Evolutionary conservation across 192 early-diverging fungal species (phyloP), one percentile per base, ranked within the genome.

Genomic region (Podila minutissima): DNA sequence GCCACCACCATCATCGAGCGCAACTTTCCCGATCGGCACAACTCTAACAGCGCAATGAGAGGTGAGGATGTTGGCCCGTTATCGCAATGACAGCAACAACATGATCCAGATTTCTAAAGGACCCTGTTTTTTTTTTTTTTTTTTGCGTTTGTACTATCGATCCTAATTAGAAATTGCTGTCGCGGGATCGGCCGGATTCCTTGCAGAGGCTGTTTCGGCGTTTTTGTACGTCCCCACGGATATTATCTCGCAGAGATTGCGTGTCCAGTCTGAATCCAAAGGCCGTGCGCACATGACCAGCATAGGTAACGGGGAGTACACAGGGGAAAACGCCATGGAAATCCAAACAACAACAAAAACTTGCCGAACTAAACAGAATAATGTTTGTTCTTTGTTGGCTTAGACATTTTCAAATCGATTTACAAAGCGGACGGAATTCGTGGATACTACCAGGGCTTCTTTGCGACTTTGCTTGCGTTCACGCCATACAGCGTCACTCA

Each of bases 381-480:
- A 29, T 29, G 29, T 2, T 3, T 26, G 8, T 51, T 15, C 13
- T 38, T 8, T 55, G 1, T 20, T 63, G 17, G 20, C 17, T 22
- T 58, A 78, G 76, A 79, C 33, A 68, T 79, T 5, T 67, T 67
- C 61, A 79, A 79, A 60, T 72, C 70, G 33, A 79, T 79, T 29
- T 79, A 79, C 61, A 79, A 41, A 46, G 68, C 76, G 37, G 76
- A 72, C 6, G 76, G 76, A 26, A 64, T 79, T 48, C 65, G 76
- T 9, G 76, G 76, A 57, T 79, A 72, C 38, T 79, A 79, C 28
- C 76, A 69, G n/a, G 76, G 76, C 20, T 79, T 79, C 61, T 31
- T 72, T 5, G 76, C 76, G 28, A 79, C 76, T 0, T 33, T 79
- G 26, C 50, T 79, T 0, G 70, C 76, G 9, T 79, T 37, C 31